Conservation (phyloP, 2,329 filamentous ascomycete species). For the Penicillium corylophilum region DNA sequence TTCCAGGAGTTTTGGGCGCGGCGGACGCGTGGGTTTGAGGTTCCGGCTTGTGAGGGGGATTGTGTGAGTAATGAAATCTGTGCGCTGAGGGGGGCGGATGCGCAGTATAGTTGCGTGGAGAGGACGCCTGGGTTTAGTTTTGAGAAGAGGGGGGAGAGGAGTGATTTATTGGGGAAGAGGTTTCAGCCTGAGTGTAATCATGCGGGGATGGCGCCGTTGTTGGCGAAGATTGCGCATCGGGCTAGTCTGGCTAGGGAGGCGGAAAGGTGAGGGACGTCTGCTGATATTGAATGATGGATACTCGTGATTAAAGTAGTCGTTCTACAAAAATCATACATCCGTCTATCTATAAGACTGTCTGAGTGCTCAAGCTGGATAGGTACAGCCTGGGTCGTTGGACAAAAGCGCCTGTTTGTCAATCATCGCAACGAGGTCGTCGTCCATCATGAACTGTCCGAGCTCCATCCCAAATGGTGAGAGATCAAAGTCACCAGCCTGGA, state of each 20-base stretch:
- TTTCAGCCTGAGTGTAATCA: constrained; percentile 24
- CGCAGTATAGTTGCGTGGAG: constrained; percentile 53
- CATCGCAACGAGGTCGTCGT: constrained; percentile 29
- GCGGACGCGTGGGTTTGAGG: constrained; percentile 50
- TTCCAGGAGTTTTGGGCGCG: constrained; percentile 52
- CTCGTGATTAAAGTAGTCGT: not conserved
- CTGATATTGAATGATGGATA: not conserved
- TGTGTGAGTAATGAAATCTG: constrained; percentile 53
- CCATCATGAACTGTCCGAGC: constrained; percentile 40
- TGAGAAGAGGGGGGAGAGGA: constrained; percentile 26
- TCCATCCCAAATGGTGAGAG: constrained; percentile 34
- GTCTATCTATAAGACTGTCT: not conserved
- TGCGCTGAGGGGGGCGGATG: constrained; percentile 52
- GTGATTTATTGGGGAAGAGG: not conserved
- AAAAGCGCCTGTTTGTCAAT: constrained; percentile 6
- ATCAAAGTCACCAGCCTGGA: constrained; percentile 5
- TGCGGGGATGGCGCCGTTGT: constrained; percentile 24
- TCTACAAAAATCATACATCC: not conserved
- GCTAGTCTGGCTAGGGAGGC: constrained; percentile 8
- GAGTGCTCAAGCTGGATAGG: not conserved
- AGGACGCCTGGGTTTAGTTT: constrained; percentile 38
- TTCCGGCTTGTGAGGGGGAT: constrained; percentile 42
- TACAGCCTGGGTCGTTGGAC: not conserved
- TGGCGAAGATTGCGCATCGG: constrained; percentile 20
- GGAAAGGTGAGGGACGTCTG: not conserved